Base-by-base conservation (phyloP, 179 eudicot species). In the Spergularia azorica region DNA sequence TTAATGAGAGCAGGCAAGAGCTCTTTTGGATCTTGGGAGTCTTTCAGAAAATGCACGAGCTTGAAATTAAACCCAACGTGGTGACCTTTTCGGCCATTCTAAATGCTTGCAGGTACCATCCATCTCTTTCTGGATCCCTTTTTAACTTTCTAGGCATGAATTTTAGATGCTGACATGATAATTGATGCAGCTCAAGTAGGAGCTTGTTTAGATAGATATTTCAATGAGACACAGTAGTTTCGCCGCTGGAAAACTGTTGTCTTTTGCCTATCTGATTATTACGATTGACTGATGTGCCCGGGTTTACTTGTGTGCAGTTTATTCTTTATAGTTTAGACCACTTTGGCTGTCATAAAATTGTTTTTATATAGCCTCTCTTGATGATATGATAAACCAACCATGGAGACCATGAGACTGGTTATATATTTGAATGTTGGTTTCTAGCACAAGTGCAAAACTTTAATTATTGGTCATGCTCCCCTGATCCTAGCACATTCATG, bases 31-130 rank as follows among this genome's bases (percentile, higher is more conserved):
- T 95, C 62, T 80, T 95, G 82, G 93, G 88, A 78, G 91, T 95
- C 76, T 95, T 95, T 70, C 90, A 86, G 46, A 92, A 89, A 89
- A 95, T 95, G 98, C 97, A 95, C 65, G 86, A 89, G 76, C 78
- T 91, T 85, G 86, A 87, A 79, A 95, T 95, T 76, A 95, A 89
- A 74, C 98, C 98, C n/a, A 95, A 95, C 81, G 98, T 95, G 56
- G 98, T 95, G 76, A 95, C 98, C 64, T 95, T 95, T 88, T 95
- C 98, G 2, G 98, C 98, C 75, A 95, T 95, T 75, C 63, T 95
- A 38, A 93, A 95, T 85, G 98, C 98, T 75, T 95, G 98, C 96
- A 95, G 98, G 98, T 90, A 86, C 67, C n/a, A 41, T 60, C n/a
- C 70, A 38, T 75, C 78, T 43, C 38, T 56, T 76, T 17, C 67